Base-by-base conservation (phyloP, 345 rosid species). In the Eucalyptus caleyi region DNA sequence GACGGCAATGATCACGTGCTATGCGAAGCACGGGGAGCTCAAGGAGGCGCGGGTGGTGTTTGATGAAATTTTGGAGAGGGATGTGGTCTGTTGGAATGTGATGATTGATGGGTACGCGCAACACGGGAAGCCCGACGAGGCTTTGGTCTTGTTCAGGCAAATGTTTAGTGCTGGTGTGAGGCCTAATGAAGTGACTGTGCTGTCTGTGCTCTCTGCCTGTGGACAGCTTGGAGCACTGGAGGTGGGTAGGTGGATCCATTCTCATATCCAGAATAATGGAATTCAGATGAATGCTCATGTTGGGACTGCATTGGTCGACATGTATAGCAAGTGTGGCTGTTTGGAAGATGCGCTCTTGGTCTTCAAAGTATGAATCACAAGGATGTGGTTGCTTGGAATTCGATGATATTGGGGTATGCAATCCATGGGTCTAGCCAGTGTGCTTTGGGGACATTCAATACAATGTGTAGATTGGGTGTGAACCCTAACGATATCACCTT, bases 301-400 rank as follows among this genome's bases (percentile, higher is more conserved):
- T 18, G 95, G 90, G 34, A 93, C 94, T 82, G 96, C 98, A 87
- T 87, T 96, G 91, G 91, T 97, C 77, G 96, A 95, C 69, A 96
- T 96, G 98, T 97, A 97, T 59, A 90, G 97, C 86, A 96, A 95
- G 89, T 96, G 98, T 60, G 98, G 99, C 89, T 95, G 96, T 90
- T 90, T 95, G 89, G 96, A 95, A 77, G 95, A 96, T 86, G 97
- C 98, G 4, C 23, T 91, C 80, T 90, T 89, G 85, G 93, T 97
- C 86, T 97, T 96, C 59, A 91, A 92, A 88, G 86, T 50, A 87
- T 89, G 89, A 82, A 26, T 30, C 54, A 86, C 86, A 97, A 91
- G 72, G 97, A 95, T 90, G 89, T 91, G 24, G 92, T 95, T 21
- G 94, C 95, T 5, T 96, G 97, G 96, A 97, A 95, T 90, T 93